Evolutionary conservation across 169 alveolate species (phyloP), one percentile per base, ranked within the genome.

Genomic region (Eimeria acervulina): DNA sequence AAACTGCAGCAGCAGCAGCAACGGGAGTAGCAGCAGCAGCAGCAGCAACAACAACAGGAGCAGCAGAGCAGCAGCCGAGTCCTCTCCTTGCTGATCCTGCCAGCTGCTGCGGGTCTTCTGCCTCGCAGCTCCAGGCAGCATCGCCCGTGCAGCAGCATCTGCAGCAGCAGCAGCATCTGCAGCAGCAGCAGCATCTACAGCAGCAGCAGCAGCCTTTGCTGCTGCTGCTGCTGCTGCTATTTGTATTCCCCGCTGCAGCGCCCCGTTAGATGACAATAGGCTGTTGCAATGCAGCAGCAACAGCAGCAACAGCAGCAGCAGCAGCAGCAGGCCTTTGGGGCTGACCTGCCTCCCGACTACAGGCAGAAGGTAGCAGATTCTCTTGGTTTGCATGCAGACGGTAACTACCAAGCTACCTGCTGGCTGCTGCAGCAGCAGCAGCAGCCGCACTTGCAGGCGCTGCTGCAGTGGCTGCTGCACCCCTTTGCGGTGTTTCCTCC

Each of bases 401-500:
- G 88, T 17, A 78, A 78, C 61, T 78, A 40, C 63, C 51, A 78
- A 42, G 88, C 88, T 2, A 78, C 88, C 36, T 36, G 13, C 6
- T 78, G 88, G 88, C 88, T 78, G 88, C 63, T 38, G 63, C 88
- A 47, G 55, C 55, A 47, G 55, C 55, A 47, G 55, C 55, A 12
- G 55, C 19, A 47, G 55, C 55, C 5, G 55, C 55, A 47, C 55
- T 5, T 47, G 55, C 55, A 7, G 55, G 19, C 55, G 5, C 12
- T 47, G 55, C 55, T 47, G 55, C 55, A 47, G 55, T 47, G 55
- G 55, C 12, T 47, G 55, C 55, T 47, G 55, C 55, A 78, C 63
- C 88, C 88, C 19, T 42, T 78, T 21, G 88, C 88, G 4, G 88
- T 78, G 12, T 78, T 78, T 28, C 88, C 88, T 15, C 88, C 88